Percentiles rank a stretch among this genome's conserved stretches.
phyloP scores from a whole-genome alignment of 2,329 filamentous ascomycete genomes.

The Penicillium fuscoglaucum region DNA sequence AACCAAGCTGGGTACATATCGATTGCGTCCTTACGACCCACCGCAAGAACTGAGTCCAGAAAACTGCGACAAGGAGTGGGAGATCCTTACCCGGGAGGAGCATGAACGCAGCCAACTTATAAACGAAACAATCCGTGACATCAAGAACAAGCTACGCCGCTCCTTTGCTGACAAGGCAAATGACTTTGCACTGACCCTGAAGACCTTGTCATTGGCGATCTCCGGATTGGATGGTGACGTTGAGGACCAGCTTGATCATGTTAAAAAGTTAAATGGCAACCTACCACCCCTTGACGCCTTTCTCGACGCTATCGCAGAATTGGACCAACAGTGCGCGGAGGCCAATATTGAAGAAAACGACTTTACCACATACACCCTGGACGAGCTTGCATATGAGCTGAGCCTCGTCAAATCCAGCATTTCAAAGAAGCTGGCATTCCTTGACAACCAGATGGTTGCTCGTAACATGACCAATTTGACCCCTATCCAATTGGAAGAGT shows the following conservation, averaged over 20 bases:
- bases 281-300: constrained; percentile 88
- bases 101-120: constrained; percentile 88
- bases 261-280: constrained; percentile 79
- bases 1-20: constrained; percentile 95
- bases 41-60: constrained; percentile 80
- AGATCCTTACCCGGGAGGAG: constrained; percentile 74
- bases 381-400: constrained; percentile 92
- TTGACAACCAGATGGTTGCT: constrained; percentile 98
- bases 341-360: constrained; percentile 99
- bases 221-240: constrained; percentile 97
- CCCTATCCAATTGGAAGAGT: constrained; percentile 96
- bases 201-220: constrained; percentile 91
- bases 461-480: constrained; percentile 98
- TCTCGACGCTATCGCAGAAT: constrained; percentile 77
- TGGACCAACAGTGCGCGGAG: constrained; percentile 88
- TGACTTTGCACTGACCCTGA: constrained; percentile 91
- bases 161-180: constrained; percentile 98
- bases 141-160: constrained; percentile 90
- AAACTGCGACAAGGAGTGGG: constrained; percentile 80
- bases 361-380: constrained; percentile 98
- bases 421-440: constrained; percentile 91
- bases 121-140: constrained; percentile 97
- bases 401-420: constrained; percentile 88
- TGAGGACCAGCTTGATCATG: constrained; percentile 88
- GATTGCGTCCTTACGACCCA: constrained; percentile 85